Evolutionary conservation across 2,329 filamentous ascomycete species (phyloP).

Genomic region (Aspergillus sp.): DNA sequence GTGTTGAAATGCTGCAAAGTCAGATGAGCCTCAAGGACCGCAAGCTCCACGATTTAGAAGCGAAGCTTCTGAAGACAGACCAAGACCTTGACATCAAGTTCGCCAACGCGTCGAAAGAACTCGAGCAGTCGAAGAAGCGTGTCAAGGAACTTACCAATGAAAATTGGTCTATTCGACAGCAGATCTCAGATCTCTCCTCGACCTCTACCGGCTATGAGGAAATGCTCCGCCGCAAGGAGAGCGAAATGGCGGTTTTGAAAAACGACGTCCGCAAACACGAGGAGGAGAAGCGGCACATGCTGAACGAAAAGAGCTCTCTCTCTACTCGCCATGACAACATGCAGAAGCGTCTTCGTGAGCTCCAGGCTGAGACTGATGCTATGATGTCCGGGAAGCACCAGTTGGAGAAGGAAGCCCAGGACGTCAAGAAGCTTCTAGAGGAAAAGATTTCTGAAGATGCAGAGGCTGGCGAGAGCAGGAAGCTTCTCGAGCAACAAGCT

Average conservation of each 20-base stretch:
- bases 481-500: conserved; percentile 78
- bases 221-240: conserved; percentile 85
- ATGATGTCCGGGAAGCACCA: conserved; percentile 77
- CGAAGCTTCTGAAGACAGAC: conserved; percentile 72
- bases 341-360: conserved; percentile 65
- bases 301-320: conserved; percentile 67
- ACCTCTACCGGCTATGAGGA: conserved; percentile 95
- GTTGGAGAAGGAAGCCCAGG: conserved; percentile 77
- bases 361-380: conserved; percentile 79
- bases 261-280: conserved; percentile 77
- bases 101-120: conserved; percentile 66
- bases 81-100: conserved; percentile 86
- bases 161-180: conserved; percentile 72
- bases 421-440: conserved; percentile 78
- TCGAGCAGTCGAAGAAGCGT: conserved; percentile 63
- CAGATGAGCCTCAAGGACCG: conserved; percentile 82
- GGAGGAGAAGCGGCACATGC: conserved; percentile 67
- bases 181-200: conserved; percentile 76
- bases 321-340: conserved; percentile 71
- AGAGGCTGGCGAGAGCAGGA: conserved; percentile 71
- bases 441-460: conserved; percentile 83
- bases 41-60: conserved; percentile 80
- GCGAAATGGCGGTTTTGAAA: conserved; percentile 76
- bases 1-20: conserved; percentile 85
- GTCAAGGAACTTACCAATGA: conserved; percentile 71